A percentile compares a stretch with the other conserved stretches of the same genome.
Evolutionary conservation across 106 monocot genomes (phyloP).

Genomic region (Allium sativum): DNA sequence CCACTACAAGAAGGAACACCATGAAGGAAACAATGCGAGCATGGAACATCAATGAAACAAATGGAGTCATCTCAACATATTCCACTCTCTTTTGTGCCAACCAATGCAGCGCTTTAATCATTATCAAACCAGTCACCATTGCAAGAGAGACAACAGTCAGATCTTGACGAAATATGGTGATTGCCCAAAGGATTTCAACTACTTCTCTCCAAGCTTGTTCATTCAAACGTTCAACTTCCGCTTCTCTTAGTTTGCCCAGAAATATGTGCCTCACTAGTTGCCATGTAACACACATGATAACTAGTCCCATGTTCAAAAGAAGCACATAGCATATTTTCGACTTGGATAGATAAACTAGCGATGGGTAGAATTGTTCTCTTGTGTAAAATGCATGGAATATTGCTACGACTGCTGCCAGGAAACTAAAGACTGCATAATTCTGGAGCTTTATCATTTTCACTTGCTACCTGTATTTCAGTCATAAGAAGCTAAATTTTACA

Average conservation of each 20-base stretch:
- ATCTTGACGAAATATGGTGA: conserved; percentile 92
- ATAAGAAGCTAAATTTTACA: not conserved
- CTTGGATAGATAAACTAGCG: conserved; percentile 81
- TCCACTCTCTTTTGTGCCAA: conserved; percentile 92
- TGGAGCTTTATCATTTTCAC: conserved; percentile 60
- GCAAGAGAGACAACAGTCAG: conserved; percentile 71
- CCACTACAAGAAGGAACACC: conserved; percentile 65
- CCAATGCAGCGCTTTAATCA: conserved; percentile 92
- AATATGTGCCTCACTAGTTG: conserved; percentile 66
- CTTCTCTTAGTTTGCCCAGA: conserved; percentile 81
- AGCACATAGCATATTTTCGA: conserved; percentile 90
- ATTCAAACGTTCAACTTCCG: conserved; percentile 91
- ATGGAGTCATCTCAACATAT: conserved; percentile 90
- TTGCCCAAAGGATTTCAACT: conserved; percentile 87
- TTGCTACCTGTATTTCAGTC: conserved; percentile 2
- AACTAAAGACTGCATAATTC: conserved; percentile 78
- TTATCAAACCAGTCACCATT: conserved; percentile 71
- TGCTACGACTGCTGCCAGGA: conserved; percentile 49
- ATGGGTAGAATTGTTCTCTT: conserved; percentile 83
- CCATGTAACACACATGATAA: conserved; percentile 75
- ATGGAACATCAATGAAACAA: conserved; percentile 67
- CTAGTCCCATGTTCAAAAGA: conserved; percentile 79
- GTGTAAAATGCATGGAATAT: conserved; percentile 91
- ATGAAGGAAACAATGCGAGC: conserved; percentile 70
- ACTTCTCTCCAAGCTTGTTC: conserved; percentile 96